Base-by-base conservation (phyloP, 768 basidiomycete species). In the Trametes cubensis region DNA sequence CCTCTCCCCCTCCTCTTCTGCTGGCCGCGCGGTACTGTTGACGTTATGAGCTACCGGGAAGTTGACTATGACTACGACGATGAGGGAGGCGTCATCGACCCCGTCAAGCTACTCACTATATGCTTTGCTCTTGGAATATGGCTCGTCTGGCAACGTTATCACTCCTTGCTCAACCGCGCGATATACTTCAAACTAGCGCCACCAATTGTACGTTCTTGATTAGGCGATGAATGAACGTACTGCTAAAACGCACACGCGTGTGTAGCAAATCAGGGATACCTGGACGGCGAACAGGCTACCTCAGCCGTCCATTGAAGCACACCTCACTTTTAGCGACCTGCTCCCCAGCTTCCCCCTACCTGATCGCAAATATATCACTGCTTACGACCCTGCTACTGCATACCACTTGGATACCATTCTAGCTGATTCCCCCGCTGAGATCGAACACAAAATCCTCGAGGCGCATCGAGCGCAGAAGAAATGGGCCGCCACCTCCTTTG, bases 381-480 rank as follows among this genome's bases (percentile, higher is more conserved):
- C 89, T 71, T 98, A 85, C 68, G 96, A 98, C 74, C 96, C 96
- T 15, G 87, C 94, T 4, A 95, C 92, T 15, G 88, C 87, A 21
- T 80, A 90, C 42, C 94, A 95, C 68, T 80, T 97, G 52, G 83
- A 78, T 42, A 95, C 94, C 0, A 74, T 86, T 56, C 77, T 92
- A 6, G 89, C 95, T 1, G 92, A 95, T 69, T 83, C 85, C 62
- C 81, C 80, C 42, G 78, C 75, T 14, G 88, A 92, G 65, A 96
- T 98, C 41, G 76, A 78, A 20, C 67, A 70, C n/a, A 94, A 93
- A 74, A 91, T 99, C 64, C 61, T 67, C 8, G 76, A 70, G 26
- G 93, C 95, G 0, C 77, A 79, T 15, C 66, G 72, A 0, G 93
- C 94, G 1, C 93, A 94, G 72, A 76, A 79, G 53, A 66, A 67